Base-by-base conservation (phyloP, 2,329 filamentous ascomycete genomes). In the Paraphaeosphaeria sporulosa region DNA sequence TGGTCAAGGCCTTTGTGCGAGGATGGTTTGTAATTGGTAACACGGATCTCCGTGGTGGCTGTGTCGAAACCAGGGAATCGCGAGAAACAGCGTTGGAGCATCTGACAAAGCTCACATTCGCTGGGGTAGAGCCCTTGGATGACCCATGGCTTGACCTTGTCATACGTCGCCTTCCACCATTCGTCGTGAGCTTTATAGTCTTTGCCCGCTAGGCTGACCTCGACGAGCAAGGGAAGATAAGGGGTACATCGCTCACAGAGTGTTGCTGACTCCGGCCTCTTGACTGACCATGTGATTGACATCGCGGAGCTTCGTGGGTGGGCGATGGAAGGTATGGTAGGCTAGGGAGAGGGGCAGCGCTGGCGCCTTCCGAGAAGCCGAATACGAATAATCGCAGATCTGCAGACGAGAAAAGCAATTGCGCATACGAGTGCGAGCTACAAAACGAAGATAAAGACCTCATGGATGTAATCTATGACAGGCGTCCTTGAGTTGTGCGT, bases 111-210 rank as follows among this genome's bases (percentile, higher is more conserved):
- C 34, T 59, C 50, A 25, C 57, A 59, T 23, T 10, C 25, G 1
- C 32, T 27, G 17, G 50, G 50, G 5, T 4, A 38, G 4, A 59
- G 15, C 6, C 34, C 52, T 38, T 55, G 43, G 19, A 59, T 43
- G 23, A n/a, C 32, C 21, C 36, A 8, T 1, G 27, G 34, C 34
- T 51, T 46, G 15, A 50, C 36, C 21, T 51, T 59, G 6, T 23
- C 51, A 36, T 30, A 59, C 8, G 42, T 59, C 10, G n/a, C 32
- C 15, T 15, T 17, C 50, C 52, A 55, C 50, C 57, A 59, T 32
- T 59, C 30, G 7, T 2, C 1, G 15, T 54, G 49, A 10, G 43
- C 42, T 12, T 48, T 27, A n/a, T 19, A 6, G 4, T 17, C 19
- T 23, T 59, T 59, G 30, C 25, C 12, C 2, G 40, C 25, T 7